A percentile compares a stretch with the other conserved stretches of the same genome.
Evolutionary conservation across 768 basidiomycete species (phyloP).

Genomic region (Scleroderma citrinum): DNA sequence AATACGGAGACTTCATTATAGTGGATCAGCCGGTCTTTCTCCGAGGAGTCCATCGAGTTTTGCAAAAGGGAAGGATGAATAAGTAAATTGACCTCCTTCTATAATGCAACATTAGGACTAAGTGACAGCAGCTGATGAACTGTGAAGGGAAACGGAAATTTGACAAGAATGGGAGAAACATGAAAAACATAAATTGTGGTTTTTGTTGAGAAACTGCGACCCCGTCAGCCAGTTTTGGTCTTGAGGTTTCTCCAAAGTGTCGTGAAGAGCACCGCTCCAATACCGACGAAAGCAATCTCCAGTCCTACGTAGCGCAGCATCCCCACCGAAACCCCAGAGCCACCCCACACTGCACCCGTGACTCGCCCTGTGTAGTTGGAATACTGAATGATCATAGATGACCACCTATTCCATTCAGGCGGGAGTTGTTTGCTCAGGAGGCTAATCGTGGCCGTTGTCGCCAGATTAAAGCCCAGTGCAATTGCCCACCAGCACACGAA

Average conservation of each 20-base stretch:
- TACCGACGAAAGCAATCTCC: conserved; percentile 53
- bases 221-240: conserved; percentile 48
- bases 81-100: no score
- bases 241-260: conserved; percentile 60
- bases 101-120: no score
- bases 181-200: no score
- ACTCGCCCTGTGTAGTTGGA: conserved; percentile 64
- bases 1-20: background rate
- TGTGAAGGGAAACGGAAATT: no score
- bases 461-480: conserved; percentile 68
- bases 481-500: conserved; percentile 42
- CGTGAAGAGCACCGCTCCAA: conserved; percentile 50
- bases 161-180: no score
- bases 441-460: conserved; percentile 64
- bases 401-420: conserved; percentile 49
- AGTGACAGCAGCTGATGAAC: no score
- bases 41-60: background rate
- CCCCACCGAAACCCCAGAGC: conserved; percentile 46
- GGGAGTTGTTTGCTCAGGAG: conserved; percentile 67
- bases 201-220: no score
- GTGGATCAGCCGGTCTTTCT: background rate
- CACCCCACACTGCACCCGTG: conserved; percentile 64
- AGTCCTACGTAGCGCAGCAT: conserved; percentile 57
- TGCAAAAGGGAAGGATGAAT: no score
- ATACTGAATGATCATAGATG: conserved; percentile 58